phyloP scores from a whole-genome alignment of 192 early-diverging fungal species.

The Backusella mclennaniae region DNA sequence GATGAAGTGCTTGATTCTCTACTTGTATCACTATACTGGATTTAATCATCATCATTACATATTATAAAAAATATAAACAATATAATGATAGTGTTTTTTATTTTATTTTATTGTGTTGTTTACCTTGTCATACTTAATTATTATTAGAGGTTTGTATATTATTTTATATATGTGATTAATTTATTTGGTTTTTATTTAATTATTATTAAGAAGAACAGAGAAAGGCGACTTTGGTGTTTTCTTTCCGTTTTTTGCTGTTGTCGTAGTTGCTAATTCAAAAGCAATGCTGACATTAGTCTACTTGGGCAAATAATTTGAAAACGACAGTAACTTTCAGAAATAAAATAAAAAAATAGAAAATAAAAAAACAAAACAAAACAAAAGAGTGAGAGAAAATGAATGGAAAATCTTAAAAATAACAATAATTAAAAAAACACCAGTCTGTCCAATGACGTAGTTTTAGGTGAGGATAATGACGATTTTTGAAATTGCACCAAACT shows the following conservation, averaged over 20 bases:
- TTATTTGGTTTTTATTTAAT: background rate
- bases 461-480: background rate
- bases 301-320: background rate
- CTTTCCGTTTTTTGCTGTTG: background rate
- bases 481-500: background rate
- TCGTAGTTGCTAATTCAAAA: background rate
- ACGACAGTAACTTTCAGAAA: background rate
- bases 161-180: background rate
- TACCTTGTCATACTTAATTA: conserved; percentile 5
- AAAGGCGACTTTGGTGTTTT: background rate
- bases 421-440: background rate
- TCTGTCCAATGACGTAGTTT: conserved; percentile 5
- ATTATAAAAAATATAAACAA: background rate
- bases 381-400: background rate
- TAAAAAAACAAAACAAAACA: background rate
- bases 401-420: conserved; percentile 1
- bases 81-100: background rate
- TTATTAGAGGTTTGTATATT: background rate
- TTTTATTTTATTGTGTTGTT: background rate
- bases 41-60: conserved; percentile 10
- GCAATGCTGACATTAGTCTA: background rate
- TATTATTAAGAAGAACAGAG: background rate
- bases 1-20: conserved; percentile 11
- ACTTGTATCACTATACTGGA: conserved; percentile 13
- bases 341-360: background rate